A percentile compares a stretch with the other conserved stretches of the same genome.
phyloP scores from a whole-genome alignment of 371 early-diverging fungal species.

The Mortierella sp. region DNA sequence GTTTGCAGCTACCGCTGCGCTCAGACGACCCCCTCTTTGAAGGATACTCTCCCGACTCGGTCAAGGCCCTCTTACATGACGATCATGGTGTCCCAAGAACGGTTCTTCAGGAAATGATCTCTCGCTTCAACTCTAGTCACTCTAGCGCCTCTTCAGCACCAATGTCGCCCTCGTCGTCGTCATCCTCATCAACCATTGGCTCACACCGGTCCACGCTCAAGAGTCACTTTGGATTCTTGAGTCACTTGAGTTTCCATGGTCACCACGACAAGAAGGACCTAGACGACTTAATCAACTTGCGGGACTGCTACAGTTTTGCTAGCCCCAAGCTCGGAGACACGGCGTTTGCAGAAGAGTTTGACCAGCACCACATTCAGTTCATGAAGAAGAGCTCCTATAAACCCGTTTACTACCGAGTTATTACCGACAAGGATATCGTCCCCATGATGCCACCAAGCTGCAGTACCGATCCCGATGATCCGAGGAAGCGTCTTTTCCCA shows the following conservation, averaged over 20 bases:
- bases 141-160: neutral
- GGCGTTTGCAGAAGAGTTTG: constrained; percentile 59
- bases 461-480: constrained; percentile 30
- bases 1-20: constrained; percentile 60
- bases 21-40: constrained; percentile 46
- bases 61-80: constrained; percentile 14
- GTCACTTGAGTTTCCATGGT: neutral
- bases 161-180: neutral
- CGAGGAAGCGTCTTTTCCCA: constrained; percentile 28
- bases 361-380: constrained; percentile 26
- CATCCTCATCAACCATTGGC: neutral
- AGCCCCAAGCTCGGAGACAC: constrained; percentile 64
- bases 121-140: constrained; percentile 21
- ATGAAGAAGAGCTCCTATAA: constrained; percentile 14
- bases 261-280: constrained; percentile 7
- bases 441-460: constrained; percentile 45
- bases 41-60: constrained; percentile 9
- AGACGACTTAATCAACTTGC: constrained; percentile 30
- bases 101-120: constrained; percentile 45
- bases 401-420: constrained; percentile 41
- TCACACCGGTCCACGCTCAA: neutral
- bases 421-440: constrained; percentile 44
- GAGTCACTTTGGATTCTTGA: neutral
- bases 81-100: constrained; percentile 27
- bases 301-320: constrained; percentile 63